Evolutionary conservation across 768 basidiomycete genomes (phyloP).

Genomic region (Naganishia friedmannii): DNA sequence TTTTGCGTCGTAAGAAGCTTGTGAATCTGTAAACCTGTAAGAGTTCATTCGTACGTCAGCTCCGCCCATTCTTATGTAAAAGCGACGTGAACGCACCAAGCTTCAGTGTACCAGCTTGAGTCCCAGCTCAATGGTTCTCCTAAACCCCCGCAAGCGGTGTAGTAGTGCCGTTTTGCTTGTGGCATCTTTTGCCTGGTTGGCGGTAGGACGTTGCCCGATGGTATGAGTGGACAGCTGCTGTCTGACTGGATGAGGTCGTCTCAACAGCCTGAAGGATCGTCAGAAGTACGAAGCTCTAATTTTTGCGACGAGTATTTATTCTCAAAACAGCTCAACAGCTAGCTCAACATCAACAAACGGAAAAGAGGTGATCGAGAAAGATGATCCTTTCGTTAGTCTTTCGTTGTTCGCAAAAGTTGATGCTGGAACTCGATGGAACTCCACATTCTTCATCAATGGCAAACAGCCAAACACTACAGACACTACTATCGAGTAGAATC

Average conservation of each 20-base stretch:
- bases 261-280: background rate
- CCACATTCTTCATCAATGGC: too few species aligned
- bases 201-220: background rate
- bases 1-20: slow-evolving; percentile 19
- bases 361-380: too few species aligned
- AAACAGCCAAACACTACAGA: too few species aligned
- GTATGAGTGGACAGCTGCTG: too few species aligned
- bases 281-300: background rate
- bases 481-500: too few species aligned
- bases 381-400: too few species aligned
- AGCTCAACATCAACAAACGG: too few species aligned
- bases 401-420: too few species aligned
- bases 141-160: slow-evolving; percentile 18
- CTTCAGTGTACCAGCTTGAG: slow-evolving; percentile 11
- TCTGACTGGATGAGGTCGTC: background rate
- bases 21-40: slow-evolving; percentile 17
- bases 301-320: too few species aligned
- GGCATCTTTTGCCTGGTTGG: background rate
- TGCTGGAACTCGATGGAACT: too few species aligned
- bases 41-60: background rate
- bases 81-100: background rate
- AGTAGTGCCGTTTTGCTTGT: slow-evolving; percentile 16
- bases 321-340: too few species aligned
- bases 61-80: background rate
- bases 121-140: slow-evolving; percentile 18